These are phyloP conservation scores for Leishmania lainsoni DNA, from an alignment of 208 protist genomes.

Conservation along the genomic window DNA sequence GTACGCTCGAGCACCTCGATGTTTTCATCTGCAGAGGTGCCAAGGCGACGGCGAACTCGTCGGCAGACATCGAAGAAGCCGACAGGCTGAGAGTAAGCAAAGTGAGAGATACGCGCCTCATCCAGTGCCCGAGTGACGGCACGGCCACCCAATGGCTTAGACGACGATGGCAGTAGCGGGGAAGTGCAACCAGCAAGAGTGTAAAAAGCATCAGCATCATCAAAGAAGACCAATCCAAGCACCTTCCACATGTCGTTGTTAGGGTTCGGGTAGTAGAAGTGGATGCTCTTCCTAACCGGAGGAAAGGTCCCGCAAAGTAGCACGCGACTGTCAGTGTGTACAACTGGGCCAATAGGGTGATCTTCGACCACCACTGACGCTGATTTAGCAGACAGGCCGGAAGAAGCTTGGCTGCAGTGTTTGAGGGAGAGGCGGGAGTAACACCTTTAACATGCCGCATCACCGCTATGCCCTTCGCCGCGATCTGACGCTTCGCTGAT, in stretches of 20 bases:
- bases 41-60: conserved; percentile 17
- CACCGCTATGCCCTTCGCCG: too few relatives aligned
- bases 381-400: not conserved
- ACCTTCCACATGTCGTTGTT: conserved; percentile 48
- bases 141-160: not conserved
- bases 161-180: not conserved
- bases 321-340: conserved; percentile 23
- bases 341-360: conserved; percentile 23
- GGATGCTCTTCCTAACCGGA: conserved; percentile 25
- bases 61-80: conserved; percentile 33
- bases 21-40: conserved; percentile 34
- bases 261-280: conserved; percentile 42
- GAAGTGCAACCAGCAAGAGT: not conserved
- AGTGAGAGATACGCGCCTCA: conserved; percentile 16
- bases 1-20: conserved; percentile 19
- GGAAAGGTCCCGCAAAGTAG: conserved; percentile 42
- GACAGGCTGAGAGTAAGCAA: conserved; percentile 12
- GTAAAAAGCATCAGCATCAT: conserved; percentile 27
- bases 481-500: not conserved
- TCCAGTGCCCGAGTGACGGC: conserved; percentile 6
- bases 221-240: conserved; percentile 32
- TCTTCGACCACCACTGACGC: conserved; percentile 14
- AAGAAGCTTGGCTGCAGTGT: not conserved
- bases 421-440: not conserved
- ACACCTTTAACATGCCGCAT: not conserved